Conservation (phyloP, 2,329 filamentous ascomycete genomes). For the Fusarium continuum region DNA sequence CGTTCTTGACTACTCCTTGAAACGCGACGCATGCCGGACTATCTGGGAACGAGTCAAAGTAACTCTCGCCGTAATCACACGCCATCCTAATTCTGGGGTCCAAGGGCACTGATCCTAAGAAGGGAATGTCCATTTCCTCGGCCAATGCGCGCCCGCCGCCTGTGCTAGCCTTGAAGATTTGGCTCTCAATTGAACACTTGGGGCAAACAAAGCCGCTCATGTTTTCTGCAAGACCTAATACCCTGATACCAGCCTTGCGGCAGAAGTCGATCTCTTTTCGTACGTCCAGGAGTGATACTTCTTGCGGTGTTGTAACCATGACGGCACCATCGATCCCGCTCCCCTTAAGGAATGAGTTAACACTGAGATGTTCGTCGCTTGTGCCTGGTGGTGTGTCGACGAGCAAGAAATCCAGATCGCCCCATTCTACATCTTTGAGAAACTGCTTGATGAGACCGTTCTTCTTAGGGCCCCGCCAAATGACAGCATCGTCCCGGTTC, state of each 20-base stretch:
- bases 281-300: constrained; percentile 90
- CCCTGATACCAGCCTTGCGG: constrained; percentile 86
- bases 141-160: constrained; percentile 85
- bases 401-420: constrained; percentile 89
- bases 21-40: constrained; percentile 89
- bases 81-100: constrained; percentile 96
- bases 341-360: constrained; percentile 91
- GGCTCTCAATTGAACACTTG: constrained; percentile 80
- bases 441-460: constrained; percentile 99
- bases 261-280: constrained; percentile 99
- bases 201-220: constrained; percentile 98
- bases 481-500: constrained; percentile 91
- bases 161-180: constrained; percentile 92
- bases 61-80: constrained; percentile 97
- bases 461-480: constrained; percentile 98
- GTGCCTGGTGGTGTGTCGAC: constrained; percentile 97
- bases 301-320: constrained; percentile 93
- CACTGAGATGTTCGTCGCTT: constrained; percentile 92
- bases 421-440: constrained; percentile 97
- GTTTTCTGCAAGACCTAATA: constrained; percentile 94
- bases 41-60: constrained; percentile 92
- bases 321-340: constrained; percentile 94
- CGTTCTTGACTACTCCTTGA: constrained; percentile 77
- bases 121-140: constrained; percentile 86
- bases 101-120: constrained; percentile 87